These are phyloP conservation scores for Pichia sp. DNA, from an alignment of 1,139 yeast species.

Conservation along the genomic window DNA sequence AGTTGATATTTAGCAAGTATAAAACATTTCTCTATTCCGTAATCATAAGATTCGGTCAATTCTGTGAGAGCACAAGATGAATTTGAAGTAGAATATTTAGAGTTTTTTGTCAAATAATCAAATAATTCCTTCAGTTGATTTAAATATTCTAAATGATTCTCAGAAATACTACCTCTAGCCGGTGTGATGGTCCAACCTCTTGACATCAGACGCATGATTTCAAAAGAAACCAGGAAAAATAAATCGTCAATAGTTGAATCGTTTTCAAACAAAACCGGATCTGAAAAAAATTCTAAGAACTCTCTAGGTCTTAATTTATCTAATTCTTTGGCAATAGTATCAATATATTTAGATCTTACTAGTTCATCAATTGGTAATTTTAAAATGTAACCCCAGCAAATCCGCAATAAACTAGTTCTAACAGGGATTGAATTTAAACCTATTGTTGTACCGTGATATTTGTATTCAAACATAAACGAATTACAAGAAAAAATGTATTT, in stretches of 20 bases:
- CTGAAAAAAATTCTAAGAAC: conserved; percentile 2
- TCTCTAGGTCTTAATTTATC: conserved; percentile 3
- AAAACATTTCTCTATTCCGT: conserved; percentile 3
- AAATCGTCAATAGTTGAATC: background rate
- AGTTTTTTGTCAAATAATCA: background rate
- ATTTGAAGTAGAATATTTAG: background rate
- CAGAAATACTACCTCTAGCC: no score
- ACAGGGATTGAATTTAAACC: conserved; percentile 10
- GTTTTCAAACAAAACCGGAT: background rate
- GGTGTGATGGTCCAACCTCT: conserved; percentile 6
- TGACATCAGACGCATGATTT: conserved; percentile 4
- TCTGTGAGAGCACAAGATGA: background rate
- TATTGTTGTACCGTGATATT: conserved; percentile 6
- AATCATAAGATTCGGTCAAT: background rate
- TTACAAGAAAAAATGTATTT: conserved; percentile 7
- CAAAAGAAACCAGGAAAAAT: conserved; percentile 7
- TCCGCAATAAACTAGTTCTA: conserved; percentile 1
- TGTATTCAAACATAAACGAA: conserved; percentile 6
- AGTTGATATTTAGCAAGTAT: conserved; percentile 10
- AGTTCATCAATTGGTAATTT: background rate
- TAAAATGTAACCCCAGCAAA: conserved; percentile 4
- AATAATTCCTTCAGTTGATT: conserved; percentile 1
- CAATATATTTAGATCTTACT: background rate
- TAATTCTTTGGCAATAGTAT: conserved; percentile 2
- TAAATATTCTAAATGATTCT: background rate